Base-by-base conservation (phyloP, 495 filamentous ascomycete genomes). In the Penicillium odoratum region DNA sequence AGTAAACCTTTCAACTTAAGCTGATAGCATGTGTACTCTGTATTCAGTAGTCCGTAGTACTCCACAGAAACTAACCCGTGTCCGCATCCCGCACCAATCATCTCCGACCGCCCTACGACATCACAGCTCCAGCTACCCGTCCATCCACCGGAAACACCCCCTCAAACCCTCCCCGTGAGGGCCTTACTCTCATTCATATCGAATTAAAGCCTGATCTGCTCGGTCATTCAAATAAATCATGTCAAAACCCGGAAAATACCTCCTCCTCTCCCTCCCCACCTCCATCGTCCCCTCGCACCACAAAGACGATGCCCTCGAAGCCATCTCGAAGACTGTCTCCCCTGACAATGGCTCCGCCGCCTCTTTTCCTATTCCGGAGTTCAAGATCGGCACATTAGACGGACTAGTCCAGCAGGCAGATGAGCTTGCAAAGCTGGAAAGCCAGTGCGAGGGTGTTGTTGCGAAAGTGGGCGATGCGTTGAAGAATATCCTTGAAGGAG, bases 361-460 rank as follows among this genome's bases (percentile, higher is more conserved):
- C 48, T 86, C 87, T 7, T 97, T 97, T 66, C 71, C 82, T 11
- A 90, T 98, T 58, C 94, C 94, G 3, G 87, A 89, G 42, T 96
- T 98, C 81, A 98, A 98, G 77, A 96, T 98, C 72, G 94, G 94
- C 51, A 96, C 94, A 1, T 81, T 98, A 48, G 94, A 98, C 74
- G 91, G 89, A 43, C 78, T 98, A n/a, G 92, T 98, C 28, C 90
- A 95, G 75, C 93, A 98, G 69, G 94, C 94, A 38, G 94, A 98
- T 69, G 93, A 97, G 66, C 78, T 98, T 43, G 83, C 88, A 34
- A 98, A 98, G 83, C 85, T 98, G 30, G 88, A 91, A 57, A 65
- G 76, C 11, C 81, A 82, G 31, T 96, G 92, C 64, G 88, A 93
- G 74, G 85, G 79, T 45, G 90, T 96, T 9, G 92, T 96, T 42